A percentile compares a stretch with the other conserved stretches of the same genome.
Evolutionary conservation across 1,284 basidiomycete species (phyloP).

Genomic region (Rhodotorula sp.): DNA sequence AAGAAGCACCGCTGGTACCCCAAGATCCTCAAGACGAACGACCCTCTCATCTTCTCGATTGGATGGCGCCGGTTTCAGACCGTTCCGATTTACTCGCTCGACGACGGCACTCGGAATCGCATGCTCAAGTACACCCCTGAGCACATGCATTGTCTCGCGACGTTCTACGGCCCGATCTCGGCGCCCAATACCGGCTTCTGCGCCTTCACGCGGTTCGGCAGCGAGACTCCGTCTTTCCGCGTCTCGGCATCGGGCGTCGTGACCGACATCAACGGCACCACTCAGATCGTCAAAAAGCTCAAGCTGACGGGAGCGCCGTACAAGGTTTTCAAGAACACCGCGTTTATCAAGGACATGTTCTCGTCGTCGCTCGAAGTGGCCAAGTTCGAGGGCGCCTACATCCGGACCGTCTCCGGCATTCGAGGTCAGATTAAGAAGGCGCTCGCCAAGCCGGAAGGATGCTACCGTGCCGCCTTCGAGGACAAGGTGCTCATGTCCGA

Average conservation of each 20-base stretch:
- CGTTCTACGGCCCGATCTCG: slow-evolving; percentile 88
- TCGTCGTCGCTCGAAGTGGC: slow-evolving; percentile 86
- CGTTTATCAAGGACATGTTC: slow-evolving; percentile 99
- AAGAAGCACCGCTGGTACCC: slow-evolving; percentile 96
- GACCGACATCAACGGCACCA: slow-evolving; percentile 83
- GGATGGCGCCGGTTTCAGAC: slow-evolving; percentile 97
- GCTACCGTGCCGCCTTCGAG: slow-evolving; percentile 94
- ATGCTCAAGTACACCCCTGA: slow-evolving; percentile 99
- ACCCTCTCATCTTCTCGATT: slow-evolving; percentile 90
- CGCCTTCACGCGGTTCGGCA: slow-evolving; percentile 83
- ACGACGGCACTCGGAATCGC: slow-evolving; percentile 95
- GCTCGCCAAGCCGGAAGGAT: slow-evolving; percentile 86
- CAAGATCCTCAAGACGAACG: slow-evolving; percentile 92
- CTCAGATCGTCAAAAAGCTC: slow-evolving; percentile 96
- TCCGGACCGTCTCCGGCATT: slow-evolving; percentile 92
- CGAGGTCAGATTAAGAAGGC: slow-evolving; percentile 97
- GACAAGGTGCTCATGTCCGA: slow-evolving; percentile 97
- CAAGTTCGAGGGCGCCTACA: slow-evolving; percentile 96
- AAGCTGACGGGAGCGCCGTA: slow-evolving; percentile 92
- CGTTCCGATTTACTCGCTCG: slow-evolving; percentile 90
- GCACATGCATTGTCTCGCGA: slow-evolving; percentile 98
- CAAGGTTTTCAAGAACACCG: slow-evolving; percentile 99
- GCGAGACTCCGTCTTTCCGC: slow-evolving; percentile 72
- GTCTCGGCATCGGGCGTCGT: slow-evolving; percentile 93
- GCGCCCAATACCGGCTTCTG: slow-evolving; percentile 97